Conservation (phyloP, 257 asterid species). For the Fraxinus quadrangulata region DNA sequence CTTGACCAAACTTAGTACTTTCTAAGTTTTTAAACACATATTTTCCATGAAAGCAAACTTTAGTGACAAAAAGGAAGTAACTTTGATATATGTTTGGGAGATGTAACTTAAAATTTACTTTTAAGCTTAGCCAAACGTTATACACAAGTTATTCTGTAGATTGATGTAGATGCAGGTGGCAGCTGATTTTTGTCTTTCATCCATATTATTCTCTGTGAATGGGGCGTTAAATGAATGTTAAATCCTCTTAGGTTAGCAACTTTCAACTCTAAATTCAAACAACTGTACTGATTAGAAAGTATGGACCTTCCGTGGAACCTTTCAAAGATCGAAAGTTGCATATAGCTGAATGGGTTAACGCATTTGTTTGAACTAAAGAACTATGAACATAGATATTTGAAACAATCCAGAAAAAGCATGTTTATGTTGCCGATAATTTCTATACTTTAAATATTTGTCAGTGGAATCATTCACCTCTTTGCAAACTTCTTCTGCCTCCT, state of each 20-base stretch:
- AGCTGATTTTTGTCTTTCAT: background rate
- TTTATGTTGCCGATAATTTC: background rate
- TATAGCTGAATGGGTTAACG: background rate
- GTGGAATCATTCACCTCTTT: constrained; percentile 48
- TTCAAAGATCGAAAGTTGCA: too few relatives aligned
- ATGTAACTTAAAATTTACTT: background rate
- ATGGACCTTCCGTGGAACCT: too few relatives aligned
- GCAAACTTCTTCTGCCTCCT: constrained; percentile 93
- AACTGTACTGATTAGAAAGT: background rate
- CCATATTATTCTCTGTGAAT: too few relatives aligned
- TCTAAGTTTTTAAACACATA: background rate
- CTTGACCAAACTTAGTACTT: background rate
- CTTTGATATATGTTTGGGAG: background rate
- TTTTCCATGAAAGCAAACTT: background rate
- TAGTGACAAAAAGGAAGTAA: background rate
- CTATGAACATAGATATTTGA: background rate
- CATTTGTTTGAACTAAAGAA: background rate
- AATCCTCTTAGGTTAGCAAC: background rate
- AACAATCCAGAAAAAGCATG: background rate
- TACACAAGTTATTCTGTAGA: background rate
- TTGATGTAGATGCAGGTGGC: background rate
- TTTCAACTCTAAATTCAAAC: background rate
- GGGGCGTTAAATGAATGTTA: background rate
- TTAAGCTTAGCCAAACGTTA: background rate
- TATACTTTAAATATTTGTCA: background rate